Conservation (phyloP, 148 eudicot genomes). For the Beta vulgaris region DNA sequence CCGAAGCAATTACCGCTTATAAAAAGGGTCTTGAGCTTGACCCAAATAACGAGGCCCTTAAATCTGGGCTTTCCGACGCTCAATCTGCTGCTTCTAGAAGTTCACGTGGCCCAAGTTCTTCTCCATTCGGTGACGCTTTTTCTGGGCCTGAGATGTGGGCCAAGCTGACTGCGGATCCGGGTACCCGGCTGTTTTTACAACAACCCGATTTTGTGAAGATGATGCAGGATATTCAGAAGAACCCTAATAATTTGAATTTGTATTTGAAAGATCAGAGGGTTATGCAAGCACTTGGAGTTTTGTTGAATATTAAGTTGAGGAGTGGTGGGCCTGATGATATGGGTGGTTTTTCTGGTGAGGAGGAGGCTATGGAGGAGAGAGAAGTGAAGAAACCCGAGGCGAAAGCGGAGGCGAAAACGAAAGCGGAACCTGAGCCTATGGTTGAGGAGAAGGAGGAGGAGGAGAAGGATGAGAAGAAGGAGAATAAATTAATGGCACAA, state of each 20-base stretch:
- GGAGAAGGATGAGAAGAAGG: slow-evolving; percentile 59
- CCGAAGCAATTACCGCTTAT: slow-evolving; percentile 60
- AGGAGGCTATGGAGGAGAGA: slow-evolving; percentile 22
- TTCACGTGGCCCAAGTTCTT: slow-evolving; percentile 3
- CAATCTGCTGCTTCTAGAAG: slow-evolving; percentile 31
- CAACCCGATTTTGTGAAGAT: slow-evolving; percentile 83
- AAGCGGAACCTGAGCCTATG: slow-evolving; percentile 39
- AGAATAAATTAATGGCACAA: slow-evolving; percentile 55
- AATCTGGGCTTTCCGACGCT: slow-evolving; percentile 70
- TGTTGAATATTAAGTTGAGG: slow-evolving; percentile 64
- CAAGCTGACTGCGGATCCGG: slow-evolving; percentile 73
- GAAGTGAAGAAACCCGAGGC: slow-evolving; percentile 37
- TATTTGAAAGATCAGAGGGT: slow-evolving; percentile 94
- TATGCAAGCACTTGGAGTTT: slow-evolving; percentile 79
- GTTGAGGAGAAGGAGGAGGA: slow-evolving; percentile 52
- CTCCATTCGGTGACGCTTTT: slow-evolving; percentile 85
- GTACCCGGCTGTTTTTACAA: slow-evolving; percentile 50
- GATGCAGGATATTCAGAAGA: slow-evolving; percentile 88
- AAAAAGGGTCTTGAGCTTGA: slow-evolving; percentile 76
- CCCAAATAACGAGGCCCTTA: slow-evolving; percentile 67
- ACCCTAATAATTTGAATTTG: slow-evolving; percentile 71
- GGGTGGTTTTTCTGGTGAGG: slow-evolving; percentile 32
- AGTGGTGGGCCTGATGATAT: slow-evolving; percentile 18
- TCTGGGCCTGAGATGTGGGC: slow-evolving; percentile 95
- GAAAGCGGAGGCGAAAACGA: slow-evolving; percentile 40